phyloP scores from a whole-genome alignment of 768 basidiomycete species.

The Pleurotus sapidus region DNA sequence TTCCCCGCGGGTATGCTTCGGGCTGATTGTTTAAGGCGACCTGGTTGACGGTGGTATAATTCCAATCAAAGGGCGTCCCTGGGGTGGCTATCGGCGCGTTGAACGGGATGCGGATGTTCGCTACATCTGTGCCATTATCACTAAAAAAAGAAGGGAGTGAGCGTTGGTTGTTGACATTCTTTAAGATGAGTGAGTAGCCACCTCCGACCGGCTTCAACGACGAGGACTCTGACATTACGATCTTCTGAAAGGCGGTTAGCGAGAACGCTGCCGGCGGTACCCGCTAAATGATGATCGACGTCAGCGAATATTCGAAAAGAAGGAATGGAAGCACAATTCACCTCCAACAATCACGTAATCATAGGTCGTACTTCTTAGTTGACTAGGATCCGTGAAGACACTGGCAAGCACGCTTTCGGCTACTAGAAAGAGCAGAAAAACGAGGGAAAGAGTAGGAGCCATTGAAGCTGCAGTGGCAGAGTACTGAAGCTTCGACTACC shows the following conservation, averaged over 20 bases:
- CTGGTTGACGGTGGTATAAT: constrained; percentile 22
- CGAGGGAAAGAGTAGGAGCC: background rate
- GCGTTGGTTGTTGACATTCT: background rate
- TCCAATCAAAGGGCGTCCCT: constrained; percentile 18
- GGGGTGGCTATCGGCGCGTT: constrained; percentile 7
- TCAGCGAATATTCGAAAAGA: background rate
- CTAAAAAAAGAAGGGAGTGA: background rate
- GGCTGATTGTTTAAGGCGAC: constrained; percentile 13
- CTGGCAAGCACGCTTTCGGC: background rate
- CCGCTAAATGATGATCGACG: constrained; percentile 17
- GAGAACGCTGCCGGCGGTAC: constrained; percentile 21
- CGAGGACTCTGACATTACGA: constrained; percentile 16
- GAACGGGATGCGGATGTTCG: constrained; percentile 11
- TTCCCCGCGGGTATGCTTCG: constrained; percentile 18
- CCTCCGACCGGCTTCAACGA: constrained; percentile 20
- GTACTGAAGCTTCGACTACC: too few species aligned
- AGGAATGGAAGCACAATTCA: constrained; percentile 5
- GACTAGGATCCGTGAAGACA: background rate
- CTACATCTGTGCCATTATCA: constrained; percentile 14
- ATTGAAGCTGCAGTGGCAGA: background rate
- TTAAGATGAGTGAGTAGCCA: background rate
- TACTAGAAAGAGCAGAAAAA: background rate
- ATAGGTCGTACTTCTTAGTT: constrained; percentile 12
- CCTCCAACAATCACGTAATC: constrained; percentile 30
- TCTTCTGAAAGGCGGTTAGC: constrained; percentile 22